Base-by-base conservation (phyloP, 164 flowering plant species). In the Brasenia schreberi region DNA sequence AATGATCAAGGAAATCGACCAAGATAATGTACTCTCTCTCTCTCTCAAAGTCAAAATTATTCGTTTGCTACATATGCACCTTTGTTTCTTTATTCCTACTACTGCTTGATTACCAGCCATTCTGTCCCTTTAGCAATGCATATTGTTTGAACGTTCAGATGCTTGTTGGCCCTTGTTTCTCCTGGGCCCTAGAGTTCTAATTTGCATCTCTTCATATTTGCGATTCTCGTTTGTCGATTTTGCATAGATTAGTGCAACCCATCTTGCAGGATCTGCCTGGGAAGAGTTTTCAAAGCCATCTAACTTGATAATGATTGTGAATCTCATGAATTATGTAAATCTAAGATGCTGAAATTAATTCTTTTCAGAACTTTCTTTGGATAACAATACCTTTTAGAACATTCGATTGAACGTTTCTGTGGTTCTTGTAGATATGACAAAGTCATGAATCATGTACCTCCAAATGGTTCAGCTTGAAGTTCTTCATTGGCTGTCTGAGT, bases 1-100 rank as follows among this genome's bases (percentile, higher is more conserved):
- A 4, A 85, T 81, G 65, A 83, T 88, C 72, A 79, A 77, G 75
- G 97, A 90, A 76, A 85, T 87, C 43, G 97, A 90, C 70, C 85
- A 79, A 73, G 90, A 90, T 76, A 86, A 90, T 74, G 97, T 90
- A 71, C n/a, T n/a, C 1, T 75, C 89, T 77, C 33, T 52, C 62
- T 65, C 23, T 67, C 59, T 27, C 43, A 39, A 10, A 14, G 18
- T 61, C 23, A 7, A 7, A 2, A 11, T 12, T 56, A n/a, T 56
- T 12, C 59, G 59, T 2, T 1, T n/a, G 59, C 18, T 33, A 33
- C 39, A 18, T 18, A 58, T 58, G 4, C 60, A 18, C 18, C 17
- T 58, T 14, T 58, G 60, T 58, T 18, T 12, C 60, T 12, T 12
- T 12, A 58, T 58, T 58, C 17, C 60, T 58, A 12, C 4, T 12